These are phyloP conservation scores for Suhomyces tanzawaensis DNA, from an alignment of 805 yeast genomes.

Conservation along the genomic window DNA sequence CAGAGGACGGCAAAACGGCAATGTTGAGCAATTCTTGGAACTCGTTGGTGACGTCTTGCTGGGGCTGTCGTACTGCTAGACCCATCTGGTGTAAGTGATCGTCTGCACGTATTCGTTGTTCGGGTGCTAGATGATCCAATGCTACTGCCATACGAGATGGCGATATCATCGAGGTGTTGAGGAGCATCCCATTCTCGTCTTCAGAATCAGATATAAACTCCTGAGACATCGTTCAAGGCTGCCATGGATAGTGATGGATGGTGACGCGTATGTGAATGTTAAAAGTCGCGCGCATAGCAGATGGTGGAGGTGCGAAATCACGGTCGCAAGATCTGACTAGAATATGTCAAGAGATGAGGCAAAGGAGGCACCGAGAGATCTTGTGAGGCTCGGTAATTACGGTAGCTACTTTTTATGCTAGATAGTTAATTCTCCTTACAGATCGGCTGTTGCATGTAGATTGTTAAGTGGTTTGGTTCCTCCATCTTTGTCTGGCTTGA, in stretches of 20 bases:
- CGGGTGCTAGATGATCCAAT: background rate
- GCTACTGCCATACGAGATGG: background rate
- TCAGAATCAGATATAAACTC: constrained; percentile 31
- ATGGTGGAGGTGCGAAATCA: too few relatives aligned
- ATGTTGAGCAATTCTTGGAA: background rate
- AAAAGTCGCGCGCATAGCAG: too few relatives aligned
- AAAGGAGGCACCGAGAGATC: too few relatives aligned
- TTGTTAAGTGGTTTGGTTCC: too few relatives aligned
- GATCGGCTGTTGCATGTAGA: too few relatives aligned
- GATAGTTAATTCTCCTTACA: too few relatives aligned
- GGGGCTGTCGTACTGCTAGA: background rate
- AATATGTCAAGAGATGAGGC: too few relatives aligned
- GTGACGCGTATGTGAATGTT: constrained; percentile 1
- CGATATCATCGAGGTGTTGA: constrained; percentile 14
- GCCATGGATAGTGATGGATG: background rate
- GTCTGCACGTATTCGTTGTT: background rate
- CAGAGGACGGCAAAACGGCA: background rate
- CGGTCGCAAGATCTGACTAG: too few relatives aligned
- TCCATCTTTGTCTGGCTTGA: too few relatives aligned
- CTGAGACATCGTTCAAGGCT: constrained; percentile 2
- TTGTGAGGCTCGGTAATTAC: too few relatives aligned
- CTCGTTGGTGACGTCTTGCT: too few relatives aligned
- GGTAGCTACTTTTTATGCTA: too few relatives aligned
- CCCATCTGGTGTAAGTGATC: background rate
- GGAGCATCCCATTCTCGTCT: constrained; percentile 16